Percentiles rank a stretch among this genome's conserved stretches.
These are phyloP conservation scores for Juglanconis sp. DNA, from an alignment of 2,329 filamentous ascomycete genomes.

Conservation along the genomic window DNA sequence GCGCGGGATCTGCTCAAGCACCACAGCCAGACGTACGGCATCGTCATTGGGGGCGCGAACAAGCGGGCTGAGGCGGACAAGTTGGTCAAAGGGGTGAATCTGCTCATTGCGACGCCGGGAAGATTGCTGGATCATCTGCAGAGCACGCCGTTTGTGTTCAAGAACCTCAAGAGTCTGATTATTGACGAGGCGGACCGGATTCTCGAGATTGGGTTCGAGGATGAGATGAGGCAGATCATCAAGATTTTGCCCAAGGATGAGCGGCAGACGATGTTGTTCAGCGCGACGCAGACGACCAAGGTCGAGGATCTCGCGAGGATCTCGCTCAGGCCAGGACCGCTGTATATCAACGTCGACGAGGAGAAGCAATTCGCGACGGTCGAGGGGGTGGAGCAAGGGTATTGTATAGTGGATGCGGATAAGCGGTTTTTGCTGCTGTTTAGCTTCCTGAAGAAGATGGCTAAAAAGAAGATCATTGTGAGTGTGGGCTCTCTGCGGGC, in stretches of 20 bases:
- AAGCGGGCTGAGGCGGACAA: slow-evolving; percentile 88
- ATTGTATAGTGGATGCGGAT: slow-evolving; percentile 89
- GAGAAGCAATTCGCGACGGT: slow-evolving; percentile 87
- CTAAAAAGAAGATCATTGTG: slow-evolving; percentile 96
- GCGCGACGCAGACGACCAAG: slow-evolving; percentile 96
- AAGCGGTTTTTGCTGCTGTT: slow-evolving; percentile 92
- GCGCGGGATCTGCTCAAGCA: slow-evolving; percentile 88
- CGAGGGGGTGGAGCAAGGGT: slow-evolving; percentile 91
- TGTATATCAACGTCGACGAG: slow-evolving; percentile 97
- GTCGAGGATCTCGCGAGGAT: slow-evolving; percentile 95
- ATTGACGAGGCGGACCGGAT: slow-evolving; percentile 98
- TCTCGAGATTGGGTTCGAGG: slow-evolving; percentile 95
- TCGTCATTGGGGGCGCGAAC: slow-evolving; percentile 95
- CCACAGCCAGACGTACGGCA: slow-evolving; percentile 92
- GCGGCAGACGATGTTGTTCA: slow-evolving; percentile 97
- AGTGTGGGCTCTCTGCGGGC: background rate
- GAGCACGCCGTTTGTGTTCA: slow-evolving; percentile 88
- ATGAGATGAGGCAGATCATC: slow-evolving; percentile 95
- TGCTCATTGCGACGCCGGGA: slow-evolving; percentile 90
- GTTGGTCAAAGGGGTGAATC: slow-evolving; percentile 87
- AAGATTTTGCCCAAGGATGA: slow-evolving; percentile 87
- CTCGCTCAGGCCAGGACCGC: slow-evolving; percentile 81
- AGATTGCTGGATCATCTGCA: slow-evolving; percentile 90
- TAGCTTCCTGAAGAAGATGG: slow-evolving; percentile 87
- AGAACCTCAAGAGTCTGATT: slow-evolving; percentile 86